A percentile compares a stretch with the other conserved stretches of the same genome.
phyloP scores from a whole-genome alignment of 257 asterid species.

The Asclepias syriaca region DNA sequence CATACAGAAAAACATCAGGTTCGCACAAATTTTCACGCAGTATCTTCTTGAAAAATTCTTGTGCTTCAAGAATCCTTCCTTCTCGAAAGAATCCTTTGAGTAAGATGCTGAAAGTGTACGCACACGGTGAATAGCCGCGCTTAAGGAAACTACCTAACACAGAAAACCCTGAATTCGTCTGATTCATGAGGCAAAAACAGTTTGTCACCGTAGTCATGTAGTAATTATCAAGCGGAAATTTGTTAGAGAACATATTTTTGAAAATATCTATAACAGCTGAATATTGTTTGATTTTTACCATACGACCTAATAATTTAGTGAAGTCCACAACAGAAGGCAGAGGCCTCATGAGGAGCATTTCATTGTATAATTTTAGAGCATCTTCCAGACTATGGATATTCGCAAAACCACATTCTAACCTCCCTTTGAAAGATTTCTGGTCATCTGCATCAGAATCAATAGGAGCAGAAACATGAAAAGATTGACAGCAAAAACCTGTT shows the following conservation, averaged over 20 bases:
- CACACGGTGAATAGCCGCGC: slow-evolving; percentile 19
- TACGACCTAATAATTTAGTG: background rate
- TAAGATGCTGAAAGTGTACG: slow-evolving; percentile 14
- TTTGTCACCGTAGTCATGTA: slow-evolving; percentile 1
- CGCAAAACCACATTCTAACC: background rate
- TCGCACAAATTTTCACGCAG: slow-evolving; percentile 20
- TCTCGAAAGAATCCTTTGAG: slow-evolving; percentile 24
- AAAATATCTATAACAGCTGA: background rate
- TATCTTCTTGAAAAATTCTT: slow-evolving; percentile 25
- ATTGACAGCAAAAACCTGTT: background rate
- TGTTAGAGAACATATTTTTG: slow-evolving; percentile 2
- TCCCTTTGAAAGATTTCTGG: background rate
- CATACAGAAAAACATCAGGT: background rate
- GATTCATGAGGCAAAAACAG: slow-evolving; percentile 19
- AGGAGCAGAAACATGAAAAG: background rate
- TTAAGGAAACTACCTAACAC: slow-evolving; percentile 22
- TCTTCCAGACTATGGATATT: background rate
- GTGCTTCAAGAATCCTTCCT: slow-evolving; percentile 20
- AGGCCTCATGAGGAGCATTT: slow-evolving; percentile 19
- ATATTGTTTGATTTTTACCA: slow-evolving; percentile 3
- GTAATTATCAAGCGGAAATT: slow-evolving; percentile 4
- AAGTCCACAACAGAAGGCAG: slow-evolving; percentile 23
- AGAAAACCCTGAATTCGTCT: slow-evolving; percentile 19
- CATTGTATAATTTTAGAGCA: background rate
- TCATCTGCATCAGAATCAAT: background rate